Percentiles rank a stretch among this genome's conserved stretches.
Evolutionary conservation across 768 basidiomycete genomes (phyloP).

Genomic region (Rhodotorula babjevae): DNA sequence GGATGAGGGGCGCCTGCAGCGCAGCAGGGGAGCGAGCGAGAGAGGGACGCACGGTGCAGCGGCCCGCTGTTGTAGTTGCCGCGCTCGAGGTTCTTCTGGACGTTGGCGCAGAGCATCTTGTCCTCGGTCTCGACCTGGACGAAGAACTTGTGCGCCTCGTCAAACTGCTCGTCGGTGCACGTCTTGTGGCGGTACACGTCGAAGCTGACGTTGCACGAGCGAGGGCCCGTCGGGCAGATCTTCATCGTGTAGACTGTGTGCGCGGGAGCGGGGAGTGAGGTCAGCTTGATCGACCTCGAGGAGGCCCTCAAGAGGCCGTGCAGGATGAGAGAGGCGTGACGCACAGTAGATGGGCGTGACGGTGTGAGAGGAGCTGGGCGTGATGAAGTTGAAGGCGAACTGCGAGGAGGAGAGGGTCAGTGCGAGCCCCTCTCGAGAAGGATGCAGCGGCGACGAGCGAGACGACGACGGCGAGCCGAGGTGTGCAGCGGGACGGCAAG

Average conservation of each 20-base stretch:
- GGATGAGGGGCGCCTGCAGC: no score
- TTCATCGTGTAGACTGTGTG: conserved; percentile 1
- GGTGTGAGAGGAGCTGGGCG: no score
- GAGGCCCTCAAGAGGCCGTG: no score
- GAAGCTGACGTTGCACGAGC: background rate
- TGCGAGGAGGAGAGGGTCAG: no score
- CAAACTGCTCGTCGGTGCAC: conserved; percentile 3
- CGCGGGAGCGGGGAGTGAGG: background rate
- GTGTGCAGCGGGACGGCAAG: no score
- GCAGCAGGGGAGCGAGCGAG: no score
- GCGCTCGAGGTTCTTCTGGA: background rate
- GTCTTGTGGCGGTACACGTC: conserved; percentile 8
- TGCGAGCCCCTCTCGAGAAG: no score
- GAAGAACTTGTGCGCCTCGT: conserved; percentile 1
- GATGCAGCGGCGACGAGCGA: no score
- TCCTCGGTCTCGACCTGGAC: conserved; percentile 9
- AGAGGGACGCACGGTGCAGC: background rate
- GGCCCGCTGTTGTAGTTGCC: background rate
- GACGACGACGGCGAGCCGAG: no score
- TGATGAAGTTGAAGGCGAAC: conserved; percentile 6
- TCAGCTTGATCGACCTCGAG: no score
- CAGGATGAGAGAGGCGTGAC: no score
- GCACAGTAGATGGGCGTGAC: no score
- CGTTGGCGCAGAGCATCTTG: background rate
- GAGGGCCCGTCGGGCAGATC: background rate